Evolutionary conservation across 2,329 filamentous ascomycete genomes (phyloP).

Genomic region (Dothiorella sarmentorum): DNA sequence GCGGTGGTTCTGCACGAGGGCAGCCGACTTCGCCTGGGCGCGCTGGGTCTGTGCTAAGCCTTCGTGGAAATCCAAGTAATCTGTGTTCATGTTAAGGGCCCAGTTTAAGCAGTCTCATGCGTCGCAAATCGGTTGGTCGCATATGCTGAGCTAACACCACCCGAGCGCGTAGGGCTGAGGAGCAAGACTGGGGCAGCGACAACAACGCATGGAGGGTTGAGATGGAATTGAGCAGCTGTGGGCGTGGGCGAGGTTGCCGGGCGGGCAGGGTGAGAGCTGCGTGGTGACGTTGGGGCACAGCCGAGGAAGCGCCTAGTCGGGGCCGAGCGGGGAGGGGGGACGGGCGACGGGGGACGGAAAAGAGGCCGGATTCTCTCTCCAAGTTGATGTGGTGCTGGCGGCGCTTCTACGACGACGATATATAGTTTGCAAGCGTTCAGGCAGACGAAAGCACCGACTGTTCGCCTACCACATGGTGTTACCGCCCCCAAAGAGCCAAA

Average conservation of each 20-base stretch:
- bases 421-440: neutral
- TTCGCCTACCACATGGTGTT: neutral
- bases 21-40: slow-evolving; percentile 9
- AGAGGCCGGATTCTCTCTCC: neutral
- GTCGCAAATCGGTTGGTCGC: neutral
- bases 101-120: slow-evolving; percentile 5
- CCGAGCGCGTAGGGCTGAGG: neutral
- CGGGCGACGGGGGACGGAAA: neutral
- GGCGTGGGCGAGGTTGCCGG: neutral
- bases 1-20: neutral
- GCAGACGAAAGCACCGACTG: neutral
- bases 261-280: neutral
- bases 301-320: slow-evolving; percentile 7
- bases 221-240: neutral
- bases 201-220: slow-evolving; percentile 5
- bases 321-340: neutral
- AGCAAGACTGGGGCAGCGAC: neutral
- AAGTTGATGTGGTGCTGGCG: neutral
- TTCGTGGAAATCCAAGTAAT: neutral
- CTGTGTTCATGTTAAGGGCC: slow-evolving; percentile 17
- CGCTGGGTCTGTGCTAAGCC: slow-evolving; percentile 1
- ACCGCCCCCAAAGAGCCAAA: no score
- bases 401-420: neutral
- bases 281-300: slow-evolving; percentile 6
- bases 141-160: slow-evolving; percentile 5